A percentile compares a stretch with the other conserved stretches of the same genome.
Conservation (phyloP, 371 early-diverging fungal species). For the Syncephalastrum monosporum region DNA sequence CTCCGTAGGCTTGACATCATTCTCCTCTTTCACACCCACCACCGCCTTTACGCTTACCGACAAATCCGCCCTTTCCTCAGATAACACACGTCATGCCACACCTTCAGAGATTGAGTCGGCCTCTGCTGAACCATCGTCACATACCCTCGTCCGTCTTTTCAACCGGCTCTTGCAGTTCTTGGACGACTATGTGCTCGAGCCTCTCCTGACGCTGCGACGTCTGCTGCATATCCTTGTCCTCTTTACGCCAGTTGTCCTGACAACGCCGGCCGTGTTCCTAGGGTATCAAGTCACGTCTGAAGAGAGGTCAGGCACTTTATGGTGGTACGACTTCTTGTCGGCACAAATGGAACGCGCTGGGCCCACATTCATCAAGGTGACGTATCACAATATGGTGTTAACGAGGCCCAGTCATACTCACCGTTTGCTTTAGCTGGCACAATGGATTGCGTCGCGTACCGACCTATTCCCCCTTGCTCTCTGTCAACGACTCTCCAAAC, state of each 20-base stretch:
- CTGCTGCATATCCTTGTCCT: constrained; percentile 57
- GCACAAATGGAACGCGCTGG: constrained; percentile 84
- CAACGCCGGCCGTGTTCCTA: constrained; percentile 54
- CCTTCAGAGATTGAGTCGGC: constrained; percentile 31
- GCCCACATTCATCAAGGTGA: constrained; percentile 91
- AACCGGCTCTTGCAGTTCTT: constrained; percentile 29
- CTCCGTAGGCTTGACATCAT: too few relatives aligned
- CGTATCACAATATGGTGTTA: not conserved
- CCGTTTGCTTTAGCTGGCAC: constrained; percentile 66
- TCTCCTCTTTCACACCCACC: too few relatives aligned
- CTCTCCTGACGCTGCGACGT: constrained; percentile 54
- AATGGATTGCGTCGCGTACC: constrained; percentile 94
- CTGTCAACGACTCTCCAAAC: constrained; percentile 71
- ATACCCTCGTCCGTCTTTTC: constrained; percentile 20
- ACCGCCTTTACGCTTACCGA: too few relatives aligned
- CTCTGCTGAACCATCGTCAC: constrained; percentile 13
- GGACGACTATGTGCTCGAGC: constrained; percentile 57
- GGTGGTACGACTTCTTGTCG: constrained; percentile 84
- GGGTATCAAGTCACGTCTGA: constrained; percentile 47
- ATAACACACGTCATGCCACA: constrained; percentile 12
- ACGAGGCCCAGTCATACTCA: not conserved
- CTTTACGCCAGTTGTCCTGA: constrained; percentile 65
- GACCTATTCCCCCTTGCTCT: constrained; percentile 87
- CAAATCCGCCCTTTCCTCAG: too few relatives aligned
- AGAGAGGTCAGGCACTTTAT: constrained; percentile 60